Evolutionary conservation across 2,329 filamentous ascomycete genomes (phyloP).

Genomic region (Colletotrichum chlorophyti): DNA sequence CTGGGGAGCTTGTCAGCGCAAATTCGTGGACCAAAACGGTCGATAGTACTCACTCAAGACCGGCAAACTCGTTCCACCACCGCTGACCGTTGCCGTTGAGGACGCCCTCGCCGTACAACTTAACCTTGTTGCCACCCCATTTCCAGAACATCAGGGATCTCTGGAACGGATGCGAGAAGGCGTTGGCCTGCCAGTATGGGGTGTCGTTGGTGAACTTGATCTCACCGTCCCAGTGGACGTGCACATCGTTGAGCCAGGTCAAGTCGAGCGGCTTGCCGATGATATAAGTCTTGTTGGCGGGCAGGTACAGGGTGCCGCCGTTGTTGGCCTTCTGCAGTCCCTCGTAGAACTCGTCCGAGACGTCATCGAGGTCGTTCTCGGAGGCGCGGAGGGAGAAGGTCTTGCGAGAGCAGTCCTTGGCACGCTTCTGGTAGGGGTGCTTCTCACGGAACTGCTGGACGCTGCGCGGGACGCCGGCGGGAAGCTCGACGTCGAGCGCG

Average conservation of each 20-base stretch:
- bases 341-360: constrained; percentile 46
- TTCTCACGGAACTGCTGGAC: constrained; percentile 42
- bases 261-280: constrained; percentile 69
- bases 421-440: constrained; percentile 57
- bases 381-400: constrained; percentile 26
- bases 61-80: constrained; percentile 69
- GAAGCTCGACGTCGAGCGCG: constrained; percentile 22
- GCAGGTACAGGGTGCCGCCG: constrained; percentile 65
- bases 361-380: constrained; percentile 51
- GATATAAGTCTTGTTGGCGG: constrained; percentile 59
- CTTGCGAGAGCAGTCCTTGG: constrained; percentile 21
- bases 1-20: constrained; percentile 4
- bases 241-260: constrained; percentile 66
- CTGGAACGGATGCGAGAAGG: constrained; percentile 68
- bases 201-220: constrained; percentile 66
- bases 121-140: constrained; percentile 70
- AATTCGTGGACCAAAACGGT: neutral
- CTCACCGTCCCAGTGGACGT: constrained; percentile 53
- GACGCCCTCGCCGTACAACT: constrained; percentile 62
- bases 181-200: constrained; percentile 69
- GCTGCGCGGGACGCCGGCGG: constrained; percentile 34
- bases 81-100: constrained; percentile 66
- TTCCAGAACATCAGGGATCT: constrained; percentile 73
- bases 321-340: constrained; percentile 54
- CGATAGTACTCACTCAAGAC: constrained; percentile 20